Evolutionary conservation across 768 basidiomycete species (phyloP).

Genomic region (Lactarius hengduanensis): DNA sequence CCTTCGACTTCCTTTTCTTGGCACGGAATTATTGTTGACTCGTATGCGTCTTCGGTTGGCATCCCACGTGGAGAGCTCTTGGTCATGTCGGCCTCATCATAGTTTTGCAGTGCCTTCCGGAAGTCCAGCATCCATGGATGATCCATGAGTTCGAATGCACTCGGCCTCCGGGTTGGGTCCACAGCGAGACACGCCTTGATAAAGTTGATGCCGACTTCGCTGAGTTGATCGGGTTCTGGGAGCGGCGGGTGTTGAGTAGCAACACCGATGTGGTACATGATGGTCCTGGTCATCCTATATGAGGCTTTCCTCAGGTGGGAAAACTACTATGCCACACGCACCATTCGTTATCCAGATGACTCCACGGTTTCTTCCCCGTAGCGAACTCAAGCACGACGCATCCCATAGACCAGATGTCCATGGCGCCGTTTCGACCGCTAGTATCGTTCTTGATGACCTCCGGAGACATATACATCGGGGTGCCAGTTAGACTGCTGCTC

Average conservation of each 20-base stretch:
- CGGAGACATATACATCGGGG: constrained; percentile 99
- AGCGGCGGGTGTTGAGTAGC: constrained; percentile 95
- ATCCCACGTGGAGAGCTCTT: constrained; percentile 47
- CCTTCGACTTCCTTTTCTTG: constrained; percentile 62
- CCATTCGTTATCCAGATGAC: constrained; percentile 99
- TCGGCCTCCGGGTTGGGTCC: constrained; percentile 79
- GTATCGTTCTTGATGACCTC: constrained; percentile 96
- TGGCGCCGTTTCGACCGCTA: constrained; percentile 85
- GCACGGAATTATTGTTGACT: constrained; percentile 51
- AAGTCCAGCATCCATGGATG: constrained; percentile 91
- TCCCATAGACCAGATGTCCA: constrained; percentile 98
- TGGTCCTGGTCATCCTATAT: constrained; percentile 64
- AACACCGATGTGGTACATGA: constrained; percentile 99
- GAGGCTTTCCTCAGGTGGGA: constrained; percentile 6
- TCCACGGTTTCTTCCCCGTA: constrained; percentile 98
- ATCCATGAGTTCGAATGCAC: constrained; percentile 78
- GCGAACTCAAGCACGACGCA: constrained; percentile 97
- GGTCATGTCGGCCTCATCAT: constrained; percentile 62
- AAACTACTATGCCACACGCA: constrained; percentile 36
- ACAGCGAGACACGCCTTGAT: constrained; percentile 90
- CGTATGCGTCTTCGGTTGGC: constrained; percentile 49
- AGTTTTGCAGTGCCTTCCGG: constrained; percentile 64
- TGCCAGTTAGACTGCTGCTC: constrained; percentile 90
- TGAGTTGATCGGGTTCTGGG: constrained; percentile 87
- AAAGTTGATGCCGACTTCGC: constrained; percentile 87